A percentile compares a stretch with the other conserved stretches of the same genome.
These are phyloP conservation scores for Blastocladiella britannica DNA, from an alignment of 192 early-diverging fungal genomes.

Conservation along the genomic window DNA sequence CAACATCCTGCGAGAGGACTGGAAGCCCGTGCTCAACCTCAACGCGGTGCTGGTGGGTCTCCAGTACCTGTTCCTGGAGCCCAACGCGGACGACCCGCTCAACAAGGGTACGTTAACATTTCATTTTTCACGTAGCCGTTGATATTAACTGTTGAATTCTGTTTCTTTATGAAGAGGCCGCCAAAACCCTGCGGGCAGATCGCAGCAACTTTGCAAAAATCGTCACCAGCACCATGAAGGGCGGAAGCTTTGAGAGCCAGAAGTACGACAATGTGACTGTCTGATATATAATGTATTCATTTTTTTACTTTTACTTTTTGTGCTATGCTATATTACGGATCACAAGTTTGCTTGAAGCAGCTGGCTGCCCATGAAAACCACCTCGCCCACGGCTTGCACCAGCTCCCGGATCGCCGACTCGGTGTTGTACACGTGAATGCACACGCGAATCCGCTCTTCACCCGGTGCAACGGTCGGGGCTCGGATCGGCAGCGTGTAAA, in stretches of 20 bases:
- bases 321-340: no score
- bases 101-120: conserved; percentile 49
- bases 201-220: conserved; percentile 47
- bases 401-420: conserved; percentile 11
- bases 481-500: conserved; percentile 27
- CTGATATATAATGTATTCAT: no score
- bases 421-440: conserved; percentile 29
- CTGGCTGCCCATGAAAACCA: no score
- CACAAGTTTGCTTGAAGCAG: no score
- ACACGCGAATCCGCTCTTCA: conserved; percentile 25
- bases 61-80: conserved; percentile 78
- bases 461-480: conserved; percentile 30
- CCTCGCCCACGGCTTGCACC: not conserved
- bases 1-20: conserved; percentile 92
- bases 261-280: conserved; percentile 52
- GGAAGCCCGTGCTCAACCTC: conserved; percentile 94
- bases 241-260: conserved; percentile 43
- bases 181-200: conserved; percentile 52
- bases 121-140: conserved; percentile 2
- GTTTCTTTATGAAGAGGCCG: conserved; percentile 38
- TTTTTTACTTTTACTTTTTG: no score
- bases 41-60: conserved; percentile 76
- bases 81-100: conserved; percentile 91
- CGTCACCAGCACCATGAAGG: conserved; percentile 55
- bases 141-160: not conserved